Evolutionary conservation across 2,329 filamentous ascomycete species (phyloP).

Genomic region (Beauveria varroae): DNA sequence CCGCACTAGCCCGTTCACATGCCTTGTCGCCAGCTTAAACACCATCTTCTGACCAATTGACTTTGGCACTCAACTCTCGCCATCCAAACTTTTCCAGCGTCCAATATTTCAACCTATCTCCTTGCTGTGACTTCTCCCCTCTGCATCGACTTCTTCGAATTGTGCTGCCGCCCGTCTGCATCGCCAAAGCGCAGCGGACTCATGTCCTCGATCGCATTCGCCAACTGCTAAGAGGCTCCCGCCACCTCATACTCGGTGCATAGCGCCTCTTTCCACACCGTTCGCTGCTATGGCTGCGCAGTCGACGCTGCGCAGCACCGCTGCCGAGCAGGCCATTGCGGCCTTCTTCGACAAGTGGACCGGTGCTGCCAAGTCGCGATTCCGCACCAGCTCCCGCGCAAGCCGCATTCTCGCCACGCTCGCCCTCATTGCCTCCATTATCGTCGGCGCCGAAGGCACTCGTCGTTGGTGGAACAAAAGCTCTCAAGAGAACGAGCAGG

Average conservation of each 20-base stretch:
- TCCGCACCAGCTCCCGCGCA: constrained; percentile 60
- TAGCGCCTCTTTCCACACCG: background rate
- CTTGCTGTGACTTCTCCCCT: background rate
- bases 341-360: constrained; percentile 56
- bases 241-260: background rate
- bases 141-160: background rate
- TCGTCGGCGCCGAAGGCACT: constrained; percentile 71
- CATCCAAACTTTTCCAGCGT: background rate
- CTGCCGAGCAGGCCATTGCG: constrained; percentile 59
- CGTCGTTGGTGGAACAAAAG: constrained; percentile 67
- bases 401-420: constrained; percentile 71
- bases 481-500: constrained; percentile 73
- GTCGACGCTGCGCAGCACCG: constrained; percentile 67
- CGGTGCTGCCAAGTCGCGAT: constrained; percentile 40
- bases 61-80: background rate
- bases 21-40: background rate
- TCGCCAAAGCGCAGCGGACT: background rate
- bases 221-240: constrained; percentile 1
- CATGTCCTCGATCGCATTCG: constrained; percentile 8
- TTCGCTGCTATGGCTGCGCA: constrained; percentile 65
- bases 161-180: background rate
- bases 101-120: background rate
- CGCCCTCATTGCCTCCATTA: constrained; percentile 67
- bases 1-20: constrained; percentile 10
- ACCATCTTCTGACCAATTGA: background rate